Conservation (phyloP, 2,329 filamentous ascomycete species). For the Hypoxylon sp. region DNA sequence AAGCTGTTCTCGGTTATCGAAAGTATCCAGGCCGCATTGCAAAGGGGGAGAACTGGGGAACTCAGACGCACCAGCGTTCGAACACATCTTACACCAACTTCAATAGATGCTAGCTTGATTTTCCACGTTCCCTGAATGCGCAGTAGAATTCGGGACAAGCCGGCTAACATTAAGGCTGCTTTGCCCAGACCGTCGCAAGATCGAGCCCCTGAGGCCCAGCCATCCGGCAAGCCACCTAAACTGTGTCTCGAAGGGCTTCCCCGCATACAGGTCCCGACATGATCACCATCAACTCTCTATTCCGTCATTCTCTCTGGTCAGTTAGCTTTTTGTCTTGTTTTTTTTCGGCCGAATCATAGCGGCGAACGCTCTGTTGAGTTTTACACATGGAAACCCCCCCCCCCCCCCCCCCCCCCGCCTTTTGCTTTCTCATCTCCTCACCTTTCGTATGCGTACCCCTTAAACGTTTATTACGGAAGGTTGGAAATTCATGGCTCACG, state of each 20-base stretch:
- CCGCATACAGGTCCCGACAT: slow-evolving; percentile 4
- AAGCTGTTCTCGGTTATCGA: slow-evolving; percentile 50
- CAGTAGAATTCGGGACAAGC: slow-evolving; percentile 18
- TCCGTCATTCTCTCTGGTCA: neutral
- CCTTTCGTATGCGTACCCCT: neutral
- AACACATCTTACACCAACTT: slow-evolving; percentile 1
- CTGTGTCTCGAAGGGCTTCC: slow-evolving; percentile 5
- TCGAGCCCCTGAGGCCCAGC: slow-evolving; percentile 3
- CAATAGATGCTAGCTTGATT: neutral
- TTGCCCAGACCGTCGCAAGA: neutral
- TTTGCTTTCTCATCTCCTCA: neutral
- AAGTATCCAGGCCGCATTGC: slow-evolving; percentile 27
- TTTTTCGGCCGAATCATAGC: slow-evolving; percentile 9
- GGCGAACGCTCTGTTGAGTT: neutral
- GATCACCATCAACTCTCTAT: neutral
- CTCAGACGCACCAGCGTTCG: neutral
- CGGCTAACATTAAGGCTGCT: slow-evolving; percentile 5
- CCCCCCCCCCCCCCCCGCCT: no score
- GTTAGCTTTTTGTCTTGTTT: no score
- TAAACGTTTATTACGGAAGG: neutral
- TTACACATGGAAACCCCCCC: neutral
- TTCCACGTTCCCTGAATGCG: slow-evolving; percentile 4
- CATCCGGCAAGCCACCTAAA: slow-evolving; percentile 10
- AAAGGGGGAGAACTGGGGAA: neutral
- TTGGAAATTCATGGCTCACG: neutral